Conservation (phyloP, 768 basidiomycete species). For the Grammothele lineata region DNA sequence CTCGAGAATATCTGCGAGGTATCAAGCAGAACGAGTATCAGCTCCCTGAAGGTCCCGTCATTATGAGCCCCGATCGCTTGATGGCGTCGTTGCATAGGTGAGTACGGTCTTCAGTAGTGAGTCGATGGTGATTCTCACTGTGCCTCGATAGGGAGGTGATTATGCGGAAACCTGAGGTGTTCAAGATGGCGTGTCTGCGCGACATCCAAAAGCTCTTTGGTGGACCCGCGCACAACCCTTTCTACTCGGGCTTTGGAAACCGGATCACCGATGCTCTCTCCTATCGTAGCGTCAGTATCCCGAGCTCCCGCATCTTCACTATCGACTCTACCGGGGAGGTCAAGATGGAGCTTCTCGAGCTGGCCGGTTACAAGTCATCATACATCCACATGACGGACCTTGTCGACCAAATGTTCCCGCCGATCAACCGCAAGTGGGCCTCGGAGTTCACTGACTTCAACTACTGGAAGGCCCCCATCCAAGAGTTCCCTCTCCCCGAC, state of each 20-base stretch:
- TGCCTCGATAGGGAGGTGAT: conserved; percentile 99
- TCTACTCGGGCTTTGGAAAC: conserved; percentile 98
- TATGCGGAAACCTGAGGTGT: conserved; percentile 98
- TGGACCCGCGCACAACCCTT: conserved; percentile 64
- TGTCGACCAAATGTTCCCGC: conserved; percentile 99
- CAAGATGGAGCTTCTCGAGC: conserved; percentile 93
- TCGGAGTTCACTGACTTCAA: conserved; percentile 97
- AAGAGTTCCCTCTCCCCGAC: conserved; percentile 76
- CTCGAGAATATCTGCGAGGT: conserved; percentile 88
- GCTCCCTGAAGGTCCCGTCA: conserved; percentile 96
- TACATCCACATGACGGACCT: conserved; percentile 99
- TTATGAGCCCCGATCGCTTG: conserved; percentile 96
- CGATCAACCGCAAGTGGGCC: conserved; percentile 83
- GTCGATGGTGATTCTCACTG: not conserved
- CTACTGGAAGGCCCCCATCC: conserved; percentile 85
- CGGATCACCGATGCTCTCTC: conserved; percentile 97
- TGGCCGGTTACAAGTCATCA: conserved; percentile 97
- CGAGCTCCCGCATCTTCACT: conserved; percentile 93
- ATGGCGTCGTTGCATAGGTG: conserved; percentile 94
- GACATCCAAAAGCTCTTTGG: conserved; percentile 93
- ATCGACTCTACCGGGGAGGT: conserved; percentile 94
- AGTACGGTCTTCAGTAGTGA: conserved; percentile 17
- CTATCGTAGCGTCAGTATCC: conserved; percentile 94
- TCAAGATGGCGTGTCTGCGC: conserved; percentile 98
- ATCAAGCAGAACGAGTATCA: conserved; percentile 96